These are phyloP conservation scores for Exophiala sideris DNA, from an alignment of 2,329 filamentous ascomycete species.

Conservation along the genomic window DNA sequence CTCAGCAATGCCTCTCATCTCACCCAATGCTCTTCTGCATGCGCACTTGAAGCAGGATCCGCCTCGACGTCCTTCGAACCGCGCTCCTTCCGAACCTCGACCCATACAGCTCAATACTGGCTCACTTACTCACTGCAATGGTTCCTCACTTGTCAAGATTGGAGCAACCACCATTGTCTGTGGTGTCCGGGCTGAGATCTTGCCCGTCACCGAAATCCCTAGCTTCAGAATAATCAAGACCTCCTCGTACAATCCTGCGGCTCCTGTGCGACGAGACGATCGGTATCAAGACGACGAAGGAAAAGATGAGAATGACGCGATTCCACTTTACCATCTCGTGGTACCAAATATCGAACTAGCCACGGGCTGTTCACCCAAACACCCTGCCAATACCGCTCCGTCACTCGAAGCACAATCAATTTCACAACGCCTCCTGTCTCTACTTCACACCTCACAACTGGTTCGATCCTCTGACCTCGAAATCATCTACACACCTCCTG, in stretches of 20 bases:
- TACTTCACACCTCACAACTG: constrained; percentile 69
- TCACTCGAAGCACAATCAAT: constrained; percentile 77
- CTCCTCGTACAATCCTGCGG: constrained; percentile 4
- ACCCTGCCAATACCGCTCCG: constrained; percentile 70
- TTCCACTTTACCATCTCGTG: constrained; percentile 60
- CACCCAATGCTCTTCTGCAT: constrained; percentile 79
- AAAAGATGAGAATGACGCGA: constrained; percentile 36
- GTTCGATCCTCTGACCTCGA: constrained; percentile 66
- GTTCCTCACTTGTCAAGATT: constrained; percentile 80
- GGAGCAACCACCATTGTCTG: constrained; percentile 87
- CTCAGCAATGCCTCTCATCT: constrained; percentile 27
- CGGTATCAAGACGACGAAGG: constrained; percentile 43
- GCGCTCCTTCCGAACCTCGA: constrained; percentile 66
- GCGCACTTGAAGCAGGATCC: constrained; percentile 69
- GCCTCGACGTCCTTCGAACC: constrained; percentile 76
- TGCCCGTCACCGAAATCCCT: constrained; percentile 71
- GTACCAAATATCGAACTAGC: constrained; percentile 92
- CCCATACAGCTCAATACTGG: constrained; percentile 73
- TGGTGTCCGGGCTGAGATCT: constrained; percentile 81
- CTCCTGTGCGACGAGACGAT: constrained; percentile 1
- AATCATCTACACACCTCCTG: constrained; percentile 62
- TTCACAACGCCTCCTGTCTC: constrained; percentile 71
- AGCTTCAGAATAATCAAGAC: constrained; percentile 53
- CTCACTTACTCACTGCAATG: constrained; percentile 83
- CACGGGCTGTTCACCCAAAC: constrained; percentile 84